These are phyloP conservation scores for Niebla homalea DNA, from an alignment of 495 filamentous ascomycete genomes.

Conservation along the genomic window DNA sequence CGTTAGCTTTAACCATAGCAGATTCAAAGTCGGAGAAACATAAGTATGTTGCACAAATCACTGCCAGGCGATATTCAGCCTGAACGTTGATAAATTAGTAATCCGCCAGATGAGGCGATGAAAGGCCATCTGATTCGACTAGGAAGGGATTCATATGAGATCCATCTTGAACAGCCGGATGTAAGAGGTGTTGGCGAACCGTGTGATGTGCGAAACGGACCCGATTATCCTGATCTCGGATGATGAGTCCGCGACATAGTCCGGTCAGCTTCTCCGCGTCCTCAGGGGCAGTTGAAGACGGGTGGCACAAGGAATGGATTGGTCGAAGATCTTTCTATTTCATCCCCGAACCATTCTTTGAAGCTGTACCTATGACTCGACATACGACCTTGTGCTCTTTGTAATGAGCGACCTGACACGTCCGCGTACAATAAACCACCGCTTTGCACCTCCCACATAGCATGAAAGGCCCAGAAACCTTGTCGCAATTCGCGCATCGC, in stretches of 20 bases:
- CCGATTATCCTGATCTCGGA: conserved; percentile 17
- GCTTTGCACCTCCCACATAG: no score
- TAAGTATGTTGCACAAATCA: conserved; percentile 13
- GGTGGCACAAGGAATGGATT: no score
- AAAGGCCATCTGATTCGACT: not conserved
- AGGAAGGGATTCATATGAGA: not conserved
- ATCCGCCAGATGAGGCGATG: not conserved
- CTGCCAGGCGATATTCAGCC: not conserved
- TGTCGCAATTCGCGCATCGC: no score
- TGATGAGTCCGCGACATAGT: conserved; percentile 22
- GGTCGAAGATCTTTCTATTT: no score
- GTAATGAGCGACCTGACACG: no score
- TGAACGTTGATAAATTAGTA: not conserved
- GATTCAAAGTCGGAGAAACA: conserved; percentile 17
- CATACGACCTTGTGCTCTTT: no score
- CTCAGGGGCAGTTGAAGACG: no score
- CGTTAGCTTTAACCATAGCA: not conserved
- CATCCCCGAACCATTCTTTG: no score
- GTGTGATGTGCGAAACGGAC: conserved; percentile 27
- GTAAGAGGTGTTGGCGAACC: conserved; percentile 18
- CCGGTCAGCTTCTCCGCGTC: conserved; percentile 17
- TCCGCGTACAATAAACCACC: no score
- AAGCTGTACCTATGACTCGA: no score
- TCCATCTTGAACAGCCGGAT: conserved; percentile 4
- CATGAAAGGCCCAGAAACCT: no score